phyloP scores from a whole-genome alignment of 2,329 filamentous ascomycete species.

The Colletotrichum spinosum region DNA sequence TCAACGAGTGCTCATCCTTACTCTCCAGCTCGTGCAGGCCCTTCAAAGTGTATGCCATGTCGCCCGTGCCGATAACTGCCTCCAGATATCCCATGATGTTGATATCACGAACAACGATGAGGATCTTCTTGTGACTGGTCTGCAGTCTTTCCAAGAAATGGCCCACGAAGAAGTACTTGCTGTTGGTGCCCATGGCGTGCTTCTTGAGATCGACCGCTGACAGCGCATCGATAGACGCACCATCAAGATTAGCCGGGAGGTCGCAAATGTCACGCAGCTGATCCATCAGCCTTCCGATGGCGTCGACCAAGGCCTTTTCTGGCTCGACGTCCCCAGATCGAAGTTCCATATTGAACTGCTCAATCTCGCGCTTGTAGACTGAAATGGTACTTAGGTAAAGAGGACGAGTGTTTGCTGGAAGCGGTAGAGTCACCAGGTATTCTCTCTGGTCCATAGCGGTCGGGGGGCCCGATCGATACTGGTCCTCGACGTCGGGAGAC shows the following conservation, averaged over 20 bases:
- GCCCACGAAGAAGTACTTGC: conserved; percentile 70
- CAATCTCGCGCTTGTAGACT: conserved; percentile 56
- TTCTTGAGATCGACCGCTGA: conserved; percentile 58
- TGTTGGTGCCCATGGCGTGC: conserved; percentile 66
- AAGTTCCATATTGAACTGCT: conserved; percentile 52
- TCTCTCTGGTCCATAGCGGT: conserved; percentile 49
- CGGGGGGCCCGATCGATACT: conserved; percentile 24
- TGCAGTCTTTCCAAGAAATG: conserved; percentile 62
- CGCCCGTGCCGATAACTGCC: conserved; percentile 56
- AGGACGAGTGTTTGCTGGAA: conserved; percentile 63
- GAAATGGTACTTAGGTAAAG: conserved; percentile 64
- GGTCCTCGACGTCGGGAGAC: conserved; percentile 27
- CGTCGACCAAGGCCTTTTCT: conserved; percentile 49
- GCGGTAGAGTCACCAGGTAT: conserved; percentile 67
- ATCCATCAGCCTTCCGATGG: conserved; percentile 64
- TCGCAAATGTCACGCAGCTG: conserved; percentile 67
- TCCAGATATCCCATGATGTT: conserved; percentile 64
- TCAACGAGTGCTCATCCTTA: conserved; percentile 46
- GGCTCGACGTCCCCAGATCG: conserved; percentile 23
- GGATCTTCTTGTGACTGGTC: conserved; percentile 58
- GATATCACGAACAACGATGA: conserved; percentile 65
- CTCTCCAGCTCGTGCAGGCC: conserved; percentile 48
- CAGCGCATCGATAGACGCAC: conserved; percentile 53
- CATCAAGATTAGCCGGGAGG: conserved; percentile 64
- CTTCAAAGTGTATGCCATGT: conserved; percentile 49